Base-by-base conservation (phyloP, 495 filamentous ascomycete species). In the Antarctomyces pellizariae region DNA sequence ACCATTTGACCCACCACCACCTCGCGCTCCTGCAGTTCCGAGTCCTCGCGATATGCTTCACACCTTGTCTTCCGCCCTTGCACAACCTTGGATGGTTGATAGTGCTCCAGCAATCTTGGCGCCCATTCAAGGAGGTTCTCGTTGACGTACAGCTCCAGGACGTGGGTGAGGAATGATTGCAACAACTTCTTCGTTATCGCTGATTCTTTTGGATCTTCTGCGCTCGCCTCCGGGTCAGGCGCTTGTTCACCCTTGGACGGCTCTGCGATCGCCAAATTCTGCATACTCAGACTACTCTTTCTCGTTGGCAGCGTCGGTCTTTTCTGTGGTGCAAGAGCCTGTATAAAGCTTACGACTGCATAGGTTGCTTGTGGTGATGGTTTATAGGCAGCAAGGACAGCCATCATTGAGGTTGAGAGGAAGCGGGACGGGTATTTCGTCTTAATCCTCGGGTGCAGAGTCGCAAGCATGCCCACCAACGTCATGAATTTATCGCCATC, bases 381-480 rank as follows among this genome's bases (percentile, higher is more conserved):
- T 18, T 61, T 57, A 45, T 80, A 90, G 3, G 72, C 62, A 17
- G 63, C 56, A 10, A 76, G 53, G 7, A 78, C 64, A 7, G 78
- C 75, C 32, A 76, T 71, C 9, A 95, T 61, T 16, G 79, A 79
- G 1, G 77, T 77, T n/a, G 76, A 77, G 16, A 97, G 58, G 46
- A 97, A 97, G 10, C 83, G 73, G 30, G 78, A 89, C 2, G 86
- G 86, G 30, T 72, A 74, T 49, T 82, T 84, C 2, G 86, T 86
- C 44, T 75, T 69, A 45, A 97, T 83, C 22, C 86, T 69, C 9
- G 60, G 61, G 45, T 92, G 86, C 5, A 93, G 61, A n/a, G 75
- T 71, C 2, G 68, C 65, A 2, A 97, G 67, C 57, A 93, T 72
- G 12, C 64, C 64, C 17, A 90, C 46, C 2, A 97, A 57, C 5